Evolutionary conservation across 1,284 basidiomycete species (phyloP).

Genomic region (Volvariella surrecta): DNA sequence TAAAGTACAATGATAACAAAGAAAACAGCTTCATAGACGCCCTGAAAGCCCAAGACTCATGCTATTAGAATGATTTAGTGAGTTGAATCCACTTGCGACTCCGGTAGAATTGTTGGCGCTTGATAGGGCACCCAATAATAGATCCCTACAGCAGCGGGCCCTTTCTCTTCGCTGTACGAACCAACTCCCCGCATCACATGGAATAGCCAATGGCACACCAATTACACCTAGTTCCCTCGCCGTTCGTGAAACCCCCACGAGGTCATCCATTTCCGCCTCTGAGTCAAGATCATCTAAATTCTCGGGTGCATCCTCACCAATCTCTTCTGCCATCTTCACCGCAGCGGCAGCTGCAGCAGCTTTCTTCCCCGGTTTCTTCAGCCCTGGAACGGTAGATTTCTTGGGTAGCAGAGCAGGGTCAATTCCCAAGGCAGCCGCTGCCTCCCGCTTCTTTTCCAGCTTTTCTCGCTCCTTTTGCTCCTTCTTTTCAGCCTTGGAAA

Average conservation of each 20-base stretch:
- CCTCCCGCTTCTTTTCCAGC: slow-evolving; percentile 68
- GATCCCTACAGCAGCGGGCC: slow-evolving; percentile 57
- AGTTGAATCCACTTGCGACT: slow-evolving; percentile 19
- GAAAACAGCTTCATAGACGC: too few relatives aligned
- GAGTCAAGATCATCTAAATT: slow-evolving; percentile 77
- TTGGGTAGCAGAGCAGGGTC: slow-evolving; percentile 33
- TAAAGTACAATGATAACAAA: too few relatives aligned
- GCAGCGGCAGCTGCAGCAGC: slow-evolving; percentile 35
- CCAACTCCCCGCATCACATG: slow-evolving; percentile 56
- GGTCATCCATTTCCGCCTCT: slow-evolving; percentile 61
- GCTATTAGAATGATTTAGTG: slow-evolving; percentile 20
- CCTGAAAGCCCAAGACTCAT: slow-evolving; percentile 11
- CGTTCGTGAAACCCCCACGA: slow-evolving; percentile 36
- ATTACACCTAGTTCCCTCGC: slow-evolving; percentile 50
- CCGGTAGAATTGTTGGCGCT: slow-evolving; percentile 18
- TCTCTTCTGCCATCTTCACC: slow-evolving; percentile 30
- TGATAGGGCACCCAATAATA: slow-evolving; percentile 49
- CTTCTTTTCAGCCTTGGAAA: slow-evolving; percentile 76
- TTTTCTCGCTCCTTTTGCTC: slow-evolving; percentile 74
- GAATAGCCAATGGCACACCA: slow-evolving; percentile 44
- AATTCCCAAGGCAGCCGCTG: slow-evolving; percentile 51
- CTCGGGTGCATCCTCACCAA: slow-evolving; percentile 54
- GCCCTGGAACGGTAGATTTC: slow-evolving; percentile 25
- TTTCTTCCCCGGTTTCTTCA: slow-evolving; percentile 51
- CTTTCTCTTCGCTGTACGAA: slow-evolving; percentile 71